A percentile compares a stretch with the other conserved stretches of the same genome.
Evolutionary conservation across 2,329 filamentous ascomycete genomes (phyloP).

Genomic region (Cryphonectria radicalis): DNA sequence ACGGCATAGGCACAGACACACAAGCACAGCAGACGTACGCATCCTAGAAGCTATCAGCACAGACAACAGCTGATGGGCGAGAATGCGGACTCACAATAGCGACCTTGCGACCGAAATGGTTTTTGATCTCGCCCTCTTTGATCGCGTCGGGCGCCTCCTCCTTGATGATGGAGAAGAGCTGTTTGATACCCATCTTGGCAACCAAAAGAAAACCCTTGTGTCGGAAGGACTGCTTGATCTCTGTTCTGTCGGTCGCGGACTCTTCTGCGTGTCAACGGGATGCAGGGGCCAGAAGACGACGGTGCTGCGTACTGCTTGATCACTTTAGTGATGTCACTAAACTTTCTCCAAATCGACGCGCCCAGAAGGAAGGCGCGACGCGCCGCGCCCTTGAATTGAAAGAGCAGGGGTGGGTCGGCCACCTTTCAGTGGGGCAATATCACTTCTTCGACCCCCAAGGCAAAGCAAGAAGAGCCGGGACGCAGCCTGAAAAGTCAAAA

Average conservation of each 20-base stretch:
- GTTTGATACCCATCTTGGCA: slow-evolving; percentile 66
- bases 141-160: slow-evolving; percentile 94
- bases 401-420: background rate
- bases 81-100: slow-evolving; percentile 73
- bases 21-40: slow-evolving; percentile 48
- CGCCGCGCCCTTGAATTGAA: slow-evolving; percentile 4
- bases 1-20: background rate
- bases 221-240: background rate
- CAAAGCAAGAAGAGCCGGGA: background rate
- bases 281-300: background rate
- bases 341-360: slow-evolving; percentile 29
- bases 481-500: background rate
- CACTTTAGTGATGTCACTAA: slow-evolving; percentile 33
- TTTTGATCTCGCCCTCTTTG: slow-evolving; percentile 98
- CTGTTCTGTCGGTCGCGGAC: background rate
- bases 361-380: slow-evolving; percentile 20
- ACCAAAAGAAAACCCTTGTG: background rate
- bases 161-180: slow-evolving; percentile 80
- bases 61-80: background rate
- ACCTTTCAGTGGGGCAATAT: slow-evolving; percentile 4
- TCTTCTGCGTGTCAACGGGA: background rate
- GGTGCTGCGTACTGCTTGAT: background rate
- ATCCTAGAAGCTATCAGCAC: slow-evolving; percentile 49
- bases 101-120: slow-evolving; percentile 97
- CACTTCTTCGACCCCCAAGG: too few relatives aligned